Conservation (phyloP, 306 rosid species). For the Acmispon strigosus region DNA sequence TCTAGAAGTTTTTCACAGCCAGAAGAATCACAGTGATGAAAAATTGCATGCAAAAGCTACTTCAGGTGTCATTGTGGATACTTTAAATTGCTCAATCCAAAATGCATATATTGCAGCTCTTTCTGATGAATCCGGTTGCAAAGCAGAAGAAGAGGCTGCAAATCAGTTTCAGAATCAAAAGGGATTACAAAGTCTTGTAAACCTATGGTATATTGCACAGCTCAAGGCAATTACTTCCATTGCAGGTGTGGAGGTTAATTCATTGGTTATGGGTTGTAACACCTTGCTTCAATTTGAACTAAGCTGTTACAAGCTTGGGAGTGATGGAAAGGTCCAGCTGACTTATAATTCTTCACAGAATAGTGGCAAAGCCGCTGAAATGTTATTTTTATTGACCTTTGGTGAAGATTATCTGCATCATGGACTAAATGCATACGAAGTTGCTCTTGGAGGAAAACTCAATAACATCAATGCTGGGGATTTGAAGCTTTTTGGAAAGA, state of each 20-base stretch:
- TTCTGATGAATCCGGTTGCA: conserved; percentile 36
- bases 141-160: conserved; percentile 41
- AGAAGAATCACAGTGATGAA: conserved; percentile 33
- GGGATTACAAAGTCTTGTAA: conserved; percentile 57
- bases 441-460: conserved; percentile 47
- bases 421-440: conserved; percentile 46
- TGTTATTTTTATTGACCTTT: conserved; percentile 49
- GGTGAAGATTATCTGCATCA: conserved; percentile 42
- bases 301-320: conserved; percentile 36
- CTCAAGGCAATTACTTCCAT: conserved; percentile 55
- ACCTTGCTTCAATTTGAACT: conserved; percentile 73
- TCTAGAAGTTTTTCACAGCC: conserved; percentile 37
- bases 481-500: conserved; percentile 39
- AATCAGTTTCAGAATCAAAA: conserved; percentile 35
- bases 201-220: conserved; percentile 66
- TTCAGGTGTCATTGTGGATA: conserved; percentile 39
- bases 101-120: conserved; percentile 48
- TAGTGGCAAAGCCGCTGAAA: conserved; percentile 37
- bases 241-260: conserved; percentile 49
- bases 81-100: conserved; percentile 53
- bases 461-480: conserved; percentile 29
- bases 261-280: conserved; percentile 52
- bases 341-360: conserved; percentile 36
- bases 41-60: conserved; percentile 35
- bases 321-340: conserved; percentile 31